Evolutionary conservation across 495 filamentous ascomycete species (phyloP).

Genomic region (Antarctomyces pellizariae): DNA sequence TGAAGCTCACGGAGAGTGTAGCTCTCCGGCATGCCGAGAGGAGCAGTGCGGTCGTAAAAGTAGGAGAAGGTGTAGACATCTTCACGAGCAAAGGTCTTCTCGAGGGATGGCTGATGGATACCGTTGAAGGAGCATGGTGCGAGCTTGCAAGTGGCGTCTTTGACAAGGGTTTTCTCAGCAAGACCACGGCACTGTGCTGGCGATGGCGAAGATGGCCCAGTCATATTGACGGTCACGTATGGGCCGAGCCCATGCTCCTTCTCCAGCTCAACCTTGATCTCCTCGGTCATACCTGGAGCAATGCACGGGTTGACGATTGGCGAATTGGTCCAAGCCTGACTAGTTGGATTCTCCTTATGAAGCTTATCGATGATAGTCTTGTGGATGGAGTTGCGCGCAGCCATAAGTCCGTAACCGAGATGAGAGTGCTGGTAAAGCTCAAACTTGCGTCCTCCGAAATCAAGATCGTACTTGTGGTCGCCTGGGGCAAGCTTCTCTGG

Average conservation of each 20-base stretch:
- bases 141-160: constrained; percentile 59
- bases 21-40: constrained; percentile 84
- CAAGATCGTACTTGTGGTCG: constrained; percentile 88
- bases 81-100: constrained; percentile 76
- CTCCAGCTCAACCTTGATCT: constrained; percentile 41
- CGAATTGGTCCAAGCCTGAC: constrained; percentile 27
- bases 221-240: constrained; percentile 53
- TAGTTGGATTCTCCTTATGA: constrained; percentile 24
- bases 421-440: constrained; percentile 97
- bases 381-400: constrained; percentile 70
- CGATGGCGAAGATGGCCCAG: constrained; percentile 49
- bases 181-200: constrained; percentile 73
- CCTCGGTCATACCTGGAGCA: constrained; percentile 46
- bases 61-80: constrained; percentile 94
- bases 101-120: constrained; percentile 77
- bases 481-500: constrained; percentile 66
- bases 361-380: constrained; percentile 37
- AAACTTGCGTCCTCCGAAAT: constrained; percentile 78
- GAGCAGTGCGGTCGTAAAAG: constrained; percentile 83
- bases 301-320: constrained; percentile 80
- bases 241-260: constrained; percentile 31
- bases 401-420: constrained; percentile 91
- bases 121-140: constrained; percentile 94
- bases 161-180: constrained; percentile 75
- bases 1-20: constrained; percentile 77